Base-by-base conservation (phyloP, 192 early-diverging fungal genomes). In the Coemansia sp. region DNA sequence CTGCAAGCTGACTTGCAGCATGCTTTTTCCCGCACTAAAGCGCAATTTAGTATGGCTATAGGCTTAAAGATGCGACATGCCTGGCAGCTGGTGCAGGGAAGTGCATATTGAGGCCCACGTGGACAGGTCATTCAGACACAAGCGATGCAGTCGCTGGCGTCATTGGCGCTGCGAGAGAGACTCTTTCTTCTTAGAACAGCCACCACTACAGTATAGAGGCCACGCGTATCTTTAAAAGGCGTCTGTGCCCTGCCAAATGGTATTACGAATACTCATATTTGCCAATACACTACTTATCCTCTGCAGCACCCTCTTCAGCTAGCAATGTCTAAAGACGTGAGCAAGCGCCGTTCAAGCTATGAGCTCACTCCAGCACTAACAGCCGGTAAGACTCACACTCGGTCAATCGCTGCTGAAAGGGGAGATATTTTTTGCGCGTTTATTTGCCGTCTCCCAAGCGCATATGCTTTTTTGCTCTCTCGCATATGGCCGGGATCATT, bases 1-100 rank as follows among this genome's bases (percentile, higher is more conserved):
- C 53, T 52, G 50, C 50, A 52, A 20, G 50, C 50, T 57, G 53
- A 13, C 53, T 57, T 57, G 53, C 53, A 31, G 24, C 53, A 22
- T 50, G 47, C 47, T 20, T 50, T 18, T 20, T 20, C 47, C 20
- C n/a, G 47, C 5, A n/a, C 47, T 9, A 50, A 50, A 47, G 44
- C 5, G 20, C 18, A 16, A 2, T 50, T n/a, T 50, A 50, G 8
- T 50, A n/a, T 24, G 11, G 27, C 27, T 27, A 27, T 27, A 27
- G 27, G 27, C 27, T 27, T 27, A 27, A 27, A 27, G 27, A 27
- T 27, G 27, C 9, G 0, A 24, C 24, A 53, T 29, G 22, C 8
- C 22, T 53, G 41, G 41, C 41, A 3, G 50, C 2, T 53, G 24
- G n/a, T 29, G 50, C 53, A 57, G 53, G 53, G 29, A 31, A 15